Evolutionary conservation across 2,329 filamentous ascomycete genomes (phyloP), one percentile per base, ranked within the genome.

Genomic region (Fusarium sp.): DNA sequence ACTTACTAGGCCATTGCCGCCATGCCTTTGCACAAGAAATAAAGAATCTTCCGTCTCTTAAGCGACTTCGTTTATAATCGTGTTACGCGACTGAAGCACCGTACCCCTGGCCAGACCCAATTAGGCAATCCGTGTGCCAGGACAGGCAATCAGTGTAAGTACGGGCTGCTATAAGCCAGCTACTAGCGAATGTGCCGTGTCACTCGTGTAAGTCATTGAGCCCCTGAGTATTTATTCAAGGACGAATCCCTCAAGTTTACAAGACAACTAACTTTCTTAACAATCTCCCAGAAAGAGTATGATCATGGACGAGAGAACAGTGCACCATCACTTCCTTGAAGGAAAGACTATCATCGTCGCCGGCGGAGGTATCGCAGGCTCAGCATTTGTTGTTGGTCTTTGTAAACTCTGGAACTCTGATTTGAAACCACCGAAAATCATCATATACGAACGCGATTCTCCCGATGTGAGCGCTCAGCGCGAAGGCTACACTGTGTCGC

Each of bases 351-450:
- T 81, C 48, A 71, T 81, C 22, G 69, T 83, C 8, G 73, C 77
- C 5, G 80, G 80, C 6, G 78, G 72, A 19, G 80, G 80, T 26
- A 72, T 81, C 22, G 76, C 79, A 9, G 79, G 80, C 5, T 74
- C 78, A 10, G 70, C 78, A 7, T 82, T 83, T 51, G 75, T 74
- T 25, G 67, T 76, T 44, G 73, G 77, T 12, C 68, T 82, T 8
- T 72, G 71, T 31, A 77, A 76, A 45, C 71, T 75, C 4, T 81
- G 79, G 76, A 57, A 72, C n/a, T 56, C 70, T 3, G 47, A 52
- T 0, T 44, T 69, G 31, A 57, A 65, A 22, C 70, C 72, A 0
- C 79, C 79, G 1, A 69, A 61, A 5, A 68, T 81, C 40, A 66
- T 71, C 41, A 71, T 81, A 44, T 79, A 78, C 61, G 80, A 82